Evolutionary conservation across 768 basidiomycete genomes (phyloP).

Genomic region (Psilocybe cubensis): DNA sequence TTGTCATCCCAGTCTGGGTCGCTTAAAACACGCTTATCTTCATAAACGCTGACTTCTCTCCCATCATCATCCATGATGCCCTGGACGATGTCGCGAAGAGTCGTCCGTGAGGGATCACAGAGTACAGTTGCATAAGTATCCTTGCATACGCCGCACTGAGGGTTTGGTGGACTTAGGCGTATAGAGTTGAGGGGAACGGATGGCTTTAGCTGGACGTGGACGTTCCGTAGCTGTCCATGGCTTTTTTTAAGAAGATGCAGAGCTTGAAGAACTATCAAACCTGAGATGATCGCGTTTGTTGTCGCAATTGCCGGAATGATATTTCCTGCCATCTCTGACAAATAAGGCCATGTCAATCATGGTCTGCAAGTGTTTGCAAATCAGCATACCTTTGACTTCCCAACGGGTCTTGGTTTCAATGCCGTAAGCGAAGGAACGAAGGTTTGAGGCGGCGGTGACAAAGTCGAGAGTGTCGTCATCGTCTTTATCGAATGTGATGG

Average conservation of each 20-base stretch:
- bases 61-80: conserved; percentile 63
- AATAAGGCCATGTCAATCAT: not conserved
- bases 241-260: conserved; percentile 78
- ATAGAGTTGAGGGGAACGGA: conserved; percentile 77
- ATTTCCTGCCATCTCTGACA: conserved; percentile 96
- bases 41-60: conserved; percentile 79
- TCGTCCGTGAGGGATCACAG: conserved; percentile 73
- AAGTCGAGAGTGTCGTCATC: conserved; percentile 97
- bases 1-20: conserved; percentile 98
- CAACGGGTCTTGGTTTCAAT: conserved; percentile 91
- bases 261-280: conserved; percentile 92
- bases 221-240: conserved; percentile 65
- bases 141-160: conserved; percentile 81
- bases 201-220: conserved; percentile 81
- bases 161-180: conserved; percentile 69
- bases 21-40: conserved; percentile 83
- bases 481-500: conserved; percentile 94
- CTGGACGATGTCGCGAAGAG: conserved; percentile 73
- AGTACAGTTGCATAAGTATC: conserved; percentile 78
- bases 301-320: conserved; percentile 99
- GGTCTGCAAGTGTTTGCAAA: not conserved
- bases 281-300: conserved; percentile 96
- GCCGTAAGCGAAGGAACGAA: conserved; percentile 88
- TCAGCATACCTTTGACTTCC: conserved; percentile 86
- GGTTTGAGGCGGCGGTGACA: conserved; percentile 92